phyloP scores from a whole-genome alignment of 78 protist species.

The Dictyostelium citrinum region DNA sequence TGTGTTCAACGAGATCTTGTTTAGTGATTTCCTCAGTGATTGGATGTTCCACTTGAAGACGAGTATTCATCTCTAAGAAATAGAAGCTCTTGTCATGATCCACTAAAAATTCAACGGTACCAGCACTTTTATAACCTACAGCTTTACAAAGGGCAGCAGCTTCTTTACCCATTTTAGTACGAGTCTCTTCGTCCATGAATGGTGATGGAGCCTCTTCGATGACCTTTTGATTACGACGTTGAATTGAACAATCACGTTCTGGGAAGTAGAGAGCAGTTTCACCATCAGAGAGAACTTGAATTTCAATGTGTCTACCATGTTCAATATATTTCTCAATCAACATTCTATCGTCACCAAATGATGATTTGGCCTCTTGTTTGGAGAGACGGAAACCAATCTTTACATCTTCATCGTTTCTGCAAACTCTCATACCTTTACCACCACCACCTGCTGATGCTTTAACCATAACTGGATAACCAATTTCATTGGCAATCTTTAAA shows the following conservation, averaged over 20 bases:
- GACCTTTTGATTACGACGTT: slow-evolving; percentile 96
- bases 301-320: slow-evolving; percentile 97
- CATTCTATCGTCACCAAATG: slow-evolving; percentile 95
- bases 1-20: slow-evolving; percentile 96
- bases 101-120: slow-evolving; percentile 98
- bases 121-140: slow-evolving; percentile 94
- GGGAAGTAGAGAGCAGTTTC: slow-evolving; percentile 83
- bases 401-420: slow-evolving; percentile 90
- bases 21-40: slow-evolving; percentile 96
- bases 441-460: slow-evolving; percentile 99
- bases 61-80: slow-evolving; percentile 99
- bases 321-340: slow-evolving; percentile 95
- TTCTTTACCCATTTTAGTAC: slow-evolving; percentile 89
- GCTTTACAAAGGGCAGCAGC: slow-evolving; percentile 91
- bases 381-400: slow-evolving; percentile 85
- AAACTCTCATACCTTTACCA: slow-evolving; percentile 95
- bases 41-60: slow-evolving; percentile 99
- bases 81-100: slow-evolving; percentile 86
- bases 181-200: slow-evolving; percentile 81
- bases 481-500: slow-evolving; percentile 81
- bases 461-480: slow-evolving; percentile 97
- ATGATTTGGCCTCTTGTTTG: slow-evolving; percentile 79
- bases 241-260: slow-evolving; percentile 97
- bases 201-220: slow-evolving; percentile 92
- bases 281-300: slow-evolving; percentile 96